Percentiles rank a stretch among this genome's conserved stretches.
Conservation (phyloP, 495 filamentous ascomycete genomes). For the Mytilinidion resinicola region DNA sequence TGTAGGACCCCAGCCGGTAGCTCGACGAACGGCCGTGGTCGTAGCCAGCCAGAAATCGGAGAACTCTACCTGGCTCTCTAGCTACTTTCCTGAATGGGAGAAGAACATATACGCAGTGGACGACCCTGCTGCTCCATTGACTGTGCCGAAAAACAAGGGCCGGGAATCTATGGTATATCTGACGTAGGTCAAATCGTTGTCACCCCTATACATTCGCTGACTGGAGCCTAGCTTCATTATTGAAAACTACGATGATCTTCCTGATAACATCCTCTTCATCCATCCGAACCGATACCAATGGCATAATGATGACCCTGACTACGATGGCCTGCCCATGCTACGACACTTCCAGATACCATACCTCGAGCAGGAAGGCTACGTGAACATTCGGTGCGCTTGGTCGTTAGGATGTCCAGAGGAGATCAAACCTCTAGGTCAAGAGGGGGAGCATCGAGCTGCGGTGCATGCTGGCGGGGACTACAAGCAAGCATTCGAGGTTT, state of each 20-base stretch:
- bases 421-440: conserved; percentile 46
- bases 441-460: conserved; percentile 30
- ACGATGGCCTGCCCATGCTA: conserved; percentile 40
- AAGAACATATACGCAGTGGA: conserved; percentile 27
- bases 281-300: conserved; percentile 27
- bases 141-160: conserved; percentile 25
- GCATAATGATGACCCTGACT: conserved; percentile 31
- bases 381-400: conserved; percentile 62
- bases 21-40: conserved; percentile 21
- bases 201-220: neutral
- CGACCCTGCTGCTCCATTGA: conserved; percentile 16
- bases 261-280: conserved; percentile 25
- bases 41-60: conserved; percentile 21
- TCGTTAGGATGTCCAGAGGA: conserved; percentile 55
- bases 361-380: conserved; percentile 52
- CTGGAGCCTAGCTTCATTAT: conserved; percentile 20
- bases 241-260: conserved; percentile 27
- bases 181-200: conserved; percentile 14
- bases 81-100: conserved; percentile 27
- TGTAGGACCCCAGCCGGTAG: neutral
- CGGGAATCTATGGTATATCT: conserved; percentile 29
- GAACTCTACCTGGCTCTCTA: conserved; percentile 24
- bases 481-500: conserved; percentile 47
- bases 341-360: conserved; percentile 50
- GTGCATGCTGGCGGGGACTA: conserved; percentile 47